Base-by-base conservation (phyloP, 192 early-diverging fungal species). In the Diversispora epigaea region DNA sequence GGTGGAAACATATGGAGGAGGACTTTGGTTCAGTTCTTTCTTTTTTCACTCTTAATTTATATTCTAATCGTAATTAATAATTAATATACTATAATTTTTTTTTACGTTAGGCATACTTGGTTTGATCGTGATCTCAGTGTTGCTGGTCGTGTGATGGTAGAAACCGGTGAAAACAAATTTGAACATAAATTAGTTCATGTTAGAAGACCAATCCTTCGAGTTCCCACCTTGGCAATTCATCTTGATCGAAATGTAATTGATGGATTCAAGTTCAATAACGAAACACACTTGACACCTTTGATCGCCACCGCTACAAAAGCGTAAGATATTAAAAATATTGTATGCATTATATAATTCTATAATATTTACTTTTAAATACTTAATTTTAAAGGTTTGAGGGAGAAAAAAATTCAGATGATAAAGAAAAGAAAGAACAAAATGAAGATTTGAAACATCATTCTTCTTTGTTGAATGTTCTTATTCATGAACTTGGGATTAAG, bases 81-180 rank as follows among this genome's bases (percentile, higher is more conserved):
- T 54, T 12, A 54, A 12, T 54, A 17, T 0, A 14, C n/a, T 54
- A 4, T 39, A 10, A n/a, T n/a, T n/a, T n/a, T 32, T 32, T 62
- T 32, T 62, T 39, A 32, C 25, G 41, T n/a, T 63, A 64, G 62
- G 62, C 90, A 97, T 81, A 96, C 98, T 40, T 99, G 98, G 98
- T 99, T 99, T 80, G 98, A 99, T 80, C 91, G 98, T 77, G 98
- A 99, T 83, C 84, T 99, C 72, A 90, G 90, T 79, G 83, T 99
- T 68, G 97, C 98, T 70, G 98, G 98, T 25, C 91, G 96, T 49
- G 94, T 96, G 39, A 82, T 99, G 78, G 87, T 98, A 58, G 85
- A 89, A 63, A 84, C 84, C 25, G 88, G 89, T 55, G 41, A 64
- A 64, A 39, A n/a, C n/a, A 39, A 87, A 19, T 87, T 91, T 77